These are phyloP conservation scores for Paracoccidioides brasiliensis DNA, from an alignment of 2,329 filamentous ascomycete genomes.

Conservation along the genomic window DNA sequence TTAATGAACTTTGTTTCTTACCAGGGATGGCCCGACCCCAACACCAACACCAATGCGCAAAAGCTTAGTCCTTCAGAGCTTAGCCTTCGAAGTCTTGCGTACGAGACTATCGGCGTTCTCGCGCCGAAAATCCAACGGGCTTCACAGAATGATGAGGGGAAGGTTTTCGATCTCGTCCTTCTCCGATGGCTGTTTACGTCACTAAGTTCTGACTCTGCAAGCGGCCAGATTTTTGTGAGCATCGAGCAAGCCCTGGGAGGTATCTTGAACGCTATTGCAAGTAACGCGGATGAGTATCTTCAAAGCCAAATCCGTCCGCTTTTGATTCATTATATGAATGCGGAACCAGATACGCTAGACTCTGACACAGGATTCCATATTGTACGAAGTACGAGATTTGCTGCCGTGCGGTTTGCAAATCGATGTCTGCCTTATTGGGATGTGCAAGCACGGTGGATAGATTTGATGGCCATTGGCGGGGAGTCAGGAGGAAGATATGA, in stretches of 20 bases:
- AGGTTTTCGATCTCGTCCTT: constrained; percentile 36
- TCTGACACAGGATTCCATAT: constrained; percentile 29
- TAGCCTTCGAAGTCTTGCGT: constrained; percentile 63
- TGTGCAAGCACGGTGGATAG: constrained; percentile 70
- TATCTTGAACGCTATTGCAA: constrained; percentile 48
- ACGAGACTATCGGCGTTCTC: constrained; percentile 79
- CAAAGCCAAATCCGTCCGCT: constrained; percentile 40
- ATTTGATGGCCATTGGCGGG: constrained; percentile 66
- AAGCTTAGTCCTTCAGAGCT: constrained; percentile 48
- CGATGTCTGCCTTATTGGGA: constrained; percentile 71
- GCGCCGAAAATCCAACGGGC: constrained; percentile 38
- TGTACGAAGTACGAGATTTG: constrained; percentile 64
- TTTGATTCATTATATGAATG: constrained; percentile 55
- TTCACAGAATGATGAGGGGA: constrained; percentile 17
- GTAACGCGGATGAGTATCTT: constrained; percentile 28
- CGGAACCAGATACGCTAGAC: constrained; percentile 30
- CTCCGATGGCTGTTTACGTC: constrained; percentile 74
- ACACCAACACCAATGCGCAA: constrained; percentile 37
- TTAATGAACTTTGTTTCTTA: constrained; percentile 61
- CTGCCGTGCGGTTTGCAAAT: constrained; percentile 80
- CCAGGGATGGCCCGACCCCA: constrained; percentile 68
- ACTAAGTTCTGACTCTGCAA: constrained; percentile 62
- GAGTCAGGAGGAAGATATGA: constrained; percentile 59
- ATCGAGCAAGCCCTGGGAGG: constrained; percentile 82
- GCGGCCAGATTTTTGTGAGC: constrained; percentile 63